These are phyloP conservation scores for Phialophora verrucosa DNA, from an alignment of 2,329 filamentous ascomycete species.

Conservation along the genomic window DNA sequence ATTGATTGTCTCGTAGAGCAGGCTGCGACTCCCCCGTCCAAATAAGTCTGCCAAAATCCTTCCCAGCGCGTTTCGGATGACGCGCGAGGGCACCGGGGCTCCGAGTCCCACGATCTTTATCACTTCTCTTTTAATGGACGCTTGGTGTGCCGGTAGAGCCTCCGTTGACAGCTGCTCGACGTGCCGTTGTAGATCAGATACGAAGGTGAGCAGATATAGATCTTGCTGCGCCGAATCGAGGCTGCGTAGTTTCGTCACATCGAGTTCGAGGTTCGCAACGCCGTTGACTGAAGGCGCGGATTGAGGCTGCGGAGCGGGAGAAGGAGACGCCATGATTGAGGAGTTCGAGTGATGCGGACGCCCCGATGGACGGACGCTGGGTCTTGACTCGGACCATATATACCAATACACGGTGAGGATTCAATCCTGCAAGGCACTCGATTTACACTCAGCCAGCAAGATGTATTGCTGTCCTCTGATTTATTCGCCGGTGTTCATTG, in stretches of 20 bases:
- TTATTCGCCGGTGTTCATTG: background rate
- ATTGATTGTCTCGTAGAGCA: conserved; percentile 93
- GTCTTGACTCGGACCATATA: conserved; percentile 24
- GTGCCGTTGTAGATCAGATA: conserved; percentile 80
- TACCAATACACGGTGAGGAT: background rate
- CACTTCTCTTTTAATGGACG: conserved; percentile 90
- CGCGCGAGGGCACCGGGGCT: conserved; percentile 80
- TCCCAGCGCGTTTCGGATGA: conserved; percentile 87
- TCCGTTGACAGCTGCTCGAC: conserved; percentile 75
- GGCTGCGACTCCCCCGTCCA: conserved; percentile 81
- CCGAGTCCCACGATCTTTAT: conserved; percentile 88
- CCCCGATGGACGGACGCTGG: conserved; percentile 29
- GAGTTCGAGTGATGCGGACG: conserved; percentile 24
- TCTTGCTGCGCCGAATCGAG: conserved; percentile 95
- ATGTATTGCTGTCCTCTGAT: conserved; percentile 2
- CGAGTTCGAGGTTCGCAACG: conserved; percentile 66
- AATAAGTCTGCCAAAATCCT: conserved; percentile 84
- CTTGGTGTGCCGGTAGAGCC: conserved; percentile 84
- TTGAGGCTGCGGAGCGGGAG: conserved; percentile 20
- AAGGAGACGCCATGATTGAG: conserved; percentile 24
- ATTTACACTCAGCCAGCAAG: background rate
- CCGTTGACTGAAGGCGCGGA: conserved; percentile 29
- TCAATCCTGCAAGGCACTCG: background rate
- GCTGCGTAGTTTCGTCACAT: conserved; percentile 84
- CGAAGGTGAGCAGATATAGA: conserved; percentile 87